These are phyloP conservation scores for Hamigera avellanea DNA, from an alignment of 495 filamentous ascomycete species.

Conservation along the genomic window DNA sequence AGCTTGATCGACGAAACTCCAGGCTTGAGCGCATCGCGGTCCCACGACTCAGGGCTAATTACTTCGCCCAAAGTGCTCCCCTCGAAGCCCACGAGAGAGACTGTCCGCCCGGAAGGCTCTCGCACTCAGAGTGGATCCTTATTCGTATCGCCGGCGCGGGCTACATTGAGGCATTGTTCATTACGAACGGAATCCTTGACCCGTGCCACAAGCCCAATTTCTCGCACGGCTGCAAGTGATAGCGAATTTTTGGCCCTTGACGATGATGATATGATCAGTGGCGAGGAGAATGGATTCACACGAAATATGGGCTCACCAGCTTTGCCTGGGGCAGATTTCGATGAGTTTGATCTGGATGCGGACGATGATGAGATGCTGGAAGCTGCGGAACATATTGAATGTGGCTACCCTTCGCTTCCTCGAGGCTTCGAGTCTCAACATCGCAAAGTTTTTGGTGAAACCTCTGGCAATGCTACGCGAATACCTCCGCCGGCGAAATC, in stretches of 20 bases:
- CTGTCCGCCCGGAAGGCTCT: not conserved
- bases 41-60: not conserved
- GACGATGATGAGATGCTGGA: constrained; percentile 65
- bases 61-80: not conserved
- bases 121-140: not conserved
- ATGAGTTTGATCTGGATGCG: constrained; percentile 53
- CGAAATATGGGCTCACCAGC: constrained; percentile 35
- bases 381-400: constrained; percentile 44
- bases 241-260: constrained; percentile 5
- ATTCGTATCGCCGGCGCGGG: not conserved
- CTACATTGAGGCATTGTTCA: not conserved
- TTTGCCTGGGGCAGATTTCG: constrained; percentile 20
- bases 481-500: constrained; percentile 22
- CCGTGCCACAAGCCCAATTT: not conserved
- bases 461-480: constrained; percentile 36
- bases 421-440: constrained; percentile 14
- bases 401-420: constrained; percentile 19
- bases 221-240: constrained; percentile 3
- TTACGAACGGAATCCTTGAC: not conserved
- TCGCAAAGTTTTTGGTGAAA: constrained; percentile 42
- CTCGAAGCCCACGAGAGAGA: not conserved
- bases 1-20: not conserved
- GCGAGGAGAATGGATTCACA: constrained; percentile 28
- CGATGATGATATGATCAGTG: constrained; percentile 9
- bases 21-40: not conserved